phyloP scores from a whole-genome alignment of 2,329 filamentous ascomycete genomes.

The Exophiala aquamarina region DNA sequence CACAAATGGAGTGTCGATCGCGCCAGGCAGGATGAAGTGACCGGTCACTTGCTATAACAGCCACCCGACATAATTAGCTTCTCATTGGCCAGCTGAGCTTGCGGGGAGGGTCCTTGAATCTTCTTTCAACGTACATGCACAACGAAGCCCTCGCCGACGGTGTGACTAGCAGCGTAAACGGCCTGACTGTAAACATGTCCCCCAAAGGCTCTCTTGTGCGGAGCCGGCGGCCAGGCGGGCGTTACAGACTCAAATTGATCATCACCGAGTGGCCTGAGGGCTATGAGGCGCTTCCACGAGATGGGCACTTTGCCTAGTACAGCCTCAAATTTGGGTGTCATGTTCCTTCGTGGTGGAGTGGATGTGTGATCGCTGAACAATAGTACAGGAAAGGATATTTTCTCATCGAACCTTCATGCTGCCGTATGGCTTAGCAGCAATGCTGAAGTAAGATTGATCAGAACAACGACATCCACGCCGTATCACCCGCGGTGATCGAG shows the following conservation, averaged over 20 bases:
- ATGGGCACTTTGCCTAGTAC: conserved; percentile 18
- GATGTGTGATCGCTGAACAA: too few species aligned
- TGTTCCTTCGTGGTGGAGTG: too few species aligned
- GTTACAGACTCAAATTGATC: conserved; percentile 23
- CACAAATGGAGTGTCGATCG: conserved; percentile 48
- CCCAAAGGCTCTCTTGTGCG: conserved; percentile 43
- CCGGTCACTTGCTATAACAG: conserved; percentile 50
- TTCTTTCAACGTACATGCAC: conserved; percentile 54
- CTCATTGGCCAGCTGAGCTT: too few species aligned
- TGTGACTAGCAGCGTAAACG: conserved; percentile 57
- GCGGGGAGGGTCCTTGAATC: too few species aligned
- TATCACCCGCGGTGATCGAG: too few species aligned
- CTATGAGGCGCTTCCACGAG: conserved; percentile 22
- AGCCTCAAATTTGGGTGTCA: conserved; percentile 11
- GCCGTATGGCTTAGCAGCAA: too few species aligned
- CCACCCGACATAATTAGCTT: too few species aligned
- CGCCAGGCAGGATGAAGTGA: conserved; percentile 52
- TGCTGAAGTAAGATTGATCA: too few species aligned
- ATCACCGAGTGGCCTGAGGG: conserved; percentile 10
- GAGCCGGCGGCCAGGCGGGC: conserved; percentile 21
- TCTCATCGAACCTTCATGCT: too few species aligned
- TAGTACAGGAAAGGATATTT: too few species aligned
- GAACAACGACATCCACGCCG: too few species aligned
- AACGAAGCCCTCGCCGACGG: conserved; percentile 50
- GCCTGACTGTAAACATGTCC: conserved; percentile 60